Base-by-base conservation (phyloP, 2,329 filamentous ascomycete species). In the Scedosporium minutisporum region DNA sequence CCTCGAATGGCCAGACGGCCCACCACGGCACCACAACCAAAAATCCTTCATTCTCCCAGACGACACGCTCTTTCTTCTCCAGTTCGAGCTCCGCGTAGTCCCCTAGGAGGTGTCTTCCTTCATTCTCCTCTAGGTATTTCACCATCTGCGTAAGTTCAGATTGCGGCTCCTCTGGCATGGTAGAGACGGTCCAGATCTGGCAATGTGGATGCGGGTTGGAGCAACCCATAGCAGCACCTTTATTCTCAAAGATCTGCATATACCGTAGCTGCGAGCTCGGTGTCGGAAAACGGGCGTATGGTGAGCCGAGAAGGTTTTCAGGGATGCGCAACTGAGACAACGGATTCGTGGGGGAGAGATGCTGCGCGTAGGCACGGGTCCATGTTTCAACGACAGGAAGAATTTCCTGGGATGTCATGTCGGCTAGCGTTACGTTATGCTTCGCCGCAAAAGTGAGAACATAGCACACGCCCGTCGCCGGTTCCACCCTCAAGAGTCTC, bases 241-340 rank as follows among this genome's bases (percentile, higher is more conserved):
- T 99, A 80, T 99, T 99, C 78, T 99, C 95, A 66, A 99, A 99
- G 66, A 99, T 97, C 73, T 99, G 95, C 93, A 99, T 97, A 77
- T 96, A 97, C 62, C 89, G 86, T 3, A 66, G 64, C 42, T 66
- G 65, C 7, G 44, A 25, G 7, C 57, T 27, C 1, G 65, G 18
- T n/a, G 33, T 6, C 16, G 60, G 16, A 33, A 61, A 21, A 14
- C 42, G 10, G 10, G 48, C 4, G 48, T 57, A 9, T 6, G 33
- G 48, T 29, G 77, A 76, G 6, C 76, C 68, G 18, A 82, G 71
- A 25, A 72, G 65, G 63, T 70, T 72, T 63, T 76, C 72, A 4
- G 71, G 67, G 71, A 79, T 69, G 1, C 74, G 72, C 6, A 82
- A 71, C 18, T 72, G 65, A 0, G 66, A 80, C 6, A 93, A 82